These are phyloP conservation scores for Saccharomyces hybrid DNA, from an alignment of 1,139 yeast genomes.

Conservation along the genomic window DNA sequence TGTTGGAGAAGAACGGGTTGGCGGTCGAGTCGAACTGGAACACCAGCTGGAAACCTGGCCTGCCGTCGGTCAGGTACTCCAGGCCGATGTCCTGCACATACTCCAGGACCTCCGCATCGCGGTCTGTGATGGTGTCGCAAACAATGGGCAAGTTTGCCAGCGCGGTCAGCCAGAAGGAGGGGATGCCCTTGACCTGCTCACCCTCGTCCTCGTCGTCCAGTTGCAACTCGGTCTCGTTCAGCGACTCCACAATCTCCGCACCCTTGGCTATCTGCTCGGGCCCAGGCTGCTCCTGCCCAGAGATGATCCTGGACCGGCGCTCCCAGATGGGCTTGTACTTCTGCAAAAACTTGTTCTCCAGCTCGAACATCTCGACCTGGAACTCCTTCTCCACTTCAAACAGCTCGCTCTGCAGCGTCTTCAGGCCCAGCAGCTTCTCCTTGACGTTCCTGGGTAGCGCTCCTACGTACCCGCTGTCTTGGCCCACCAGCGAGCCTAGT, in stretches of 20 bases:
- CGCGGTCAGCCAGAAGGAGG: constrained; percentile 95
- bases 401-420: constrained; percentile 76
- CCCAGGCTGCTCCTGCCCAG: constrained; percentile 72
- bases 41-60: constrained; percentile 84
- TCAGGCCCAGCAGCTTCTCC: constrained; percentile 72
- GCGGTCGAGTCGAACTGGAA: constrained; percentile 59
- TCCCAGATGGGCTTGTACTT: constrained; percentile 72
- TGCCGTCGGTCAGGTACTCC: constrained; percentile 58
- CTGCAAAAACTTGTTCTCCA: constrained; percentile 72
- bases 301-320: constrained; percentile 63
- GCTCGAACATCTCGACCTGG: constrained; percentile 78
- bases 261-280: constrained; percentile 73
- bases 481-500: constrained; percentile 75
- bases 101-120: constrained; percentile 79
- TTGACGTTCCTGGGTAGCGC: constrained; percentile 68
- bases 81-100: constrained; percentile 64
- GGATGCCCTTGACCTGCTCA: constrained; percentile 60
- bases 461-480: constrained; percentile 79
- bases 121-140: constrained; percentile 78
- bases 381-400: constrained; percentile 82
- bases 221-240: constrained; percentile 36
- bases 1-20: constrained; percentile 74
- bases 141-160: constrained; percentile 78
- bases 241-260: constrained; percentile 47
- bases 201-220: constrained; percentile 38